These are phyloP conservation scores for Ramularia collo-cygni DNA, from an alignment of 2,329 filamentous ascomycete species.

Conservation along the genomic window DNA sequence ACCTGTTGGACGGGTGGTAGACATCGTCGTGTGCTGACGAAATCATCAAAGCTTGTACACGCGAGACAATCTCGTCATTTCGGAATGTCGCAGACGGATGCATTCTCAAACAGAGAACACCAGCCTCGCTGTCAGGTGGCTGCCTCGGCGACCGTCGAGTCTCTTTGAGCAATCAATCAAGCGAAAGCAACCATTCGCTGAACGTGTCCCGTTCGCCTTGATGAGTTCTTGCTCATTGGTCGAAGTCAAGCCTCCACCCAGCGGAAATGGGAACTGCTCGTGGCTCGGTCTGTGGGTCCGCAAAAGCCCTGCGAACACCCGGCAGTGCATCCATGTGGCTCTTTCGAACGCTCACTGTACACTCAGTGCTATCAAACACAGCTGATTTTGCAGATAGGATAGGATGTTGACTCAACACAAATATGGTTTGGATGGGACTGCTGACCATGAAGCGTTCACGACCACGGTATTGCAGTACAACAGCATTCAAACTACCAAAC, in stretches of 20 bases:
- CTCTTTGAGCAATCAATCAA: not conserved
- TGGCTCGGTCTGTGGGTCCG: slow-evolving; percentile 1
- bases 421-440: not conserved
- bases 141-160: slow-evolving; percentile 1
- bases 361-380: slow-evolving; percentile 2
- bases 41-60: not conserved
- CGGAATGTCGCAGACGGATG: too few species aligned
- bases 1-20: not conserved
- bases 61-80: too few species aligned
- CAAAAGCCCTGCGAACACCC: slow-evolving; percentile 1
- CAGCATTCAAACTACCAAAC: not conserved
- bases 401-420: not conserved
- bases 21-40: not conserved
- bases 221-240: not conserved
- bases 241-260: not conserved
- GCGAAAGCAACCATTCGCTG: not conserved
- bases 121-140: not conserved
- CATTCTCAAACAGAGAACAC: not conserved
- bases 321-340: not conserved
- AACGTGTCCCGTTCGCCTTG: not conserved
- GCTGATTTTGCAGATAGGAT: too few species aligned
- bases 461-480: not conserved
- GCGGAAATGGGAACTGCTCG: not conserved
- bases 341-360: not conserved
- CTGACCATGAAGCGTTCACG: not conserved